Percentiles rank a stretch among this genome's conserved stretches.
Conservation (phyloP, 163 green algal species). For the Scenedesmus sp. region DNA sequence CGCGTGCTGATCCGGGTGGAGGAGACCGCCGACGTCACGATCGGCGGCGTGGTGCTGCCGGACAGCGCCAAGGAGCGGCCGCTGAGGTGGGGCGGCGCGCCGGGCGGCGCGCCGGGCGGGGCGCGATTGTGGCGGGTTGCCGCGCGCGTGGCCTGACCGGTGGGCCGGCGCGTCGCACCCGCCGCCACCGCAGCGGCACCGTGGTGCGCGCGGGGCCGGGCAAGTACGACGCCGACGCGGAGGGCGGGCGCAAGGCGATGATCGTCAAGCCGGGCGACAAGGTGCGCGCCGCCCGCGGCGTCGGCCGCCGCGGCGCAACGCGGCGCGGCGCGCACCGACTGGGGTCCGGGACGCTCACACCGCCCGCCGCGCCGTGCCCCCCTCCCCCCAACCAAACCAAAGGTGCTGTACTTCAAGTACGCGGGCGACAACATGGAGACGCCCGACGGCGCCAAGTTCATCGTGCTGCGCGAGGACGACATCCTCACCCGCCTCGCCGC, state of each 20-base stretch:
- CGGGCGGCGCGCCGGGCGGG: no score
- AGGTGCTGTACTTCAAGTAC: slow-evolving; percentile 97
- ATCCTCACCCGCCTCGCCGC: slow-evolving; percentile 51
- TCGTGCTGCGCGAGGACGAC: slow-evolving; percentile 88
- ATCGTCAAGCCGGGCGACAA: slow-evolving; percentile 61
- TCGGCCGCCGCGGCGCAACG: no score
- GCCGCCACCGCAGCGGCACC: slow-evolving; percentile 55
- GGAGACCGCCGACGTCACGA: slow-evolving; percentile 79
- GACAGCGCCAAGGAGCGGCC: slow-evolving; percentile 90
- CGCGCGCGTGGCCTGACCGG: no score
- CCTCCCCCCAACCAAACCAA: no score
- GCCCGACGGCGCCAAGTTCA: slow-evolving; percentile 80
- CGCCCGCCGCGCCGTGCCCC: no score
- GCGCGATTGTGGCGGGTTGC: no score
- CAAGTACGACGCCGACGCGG: slow-evolving; percentile 72
- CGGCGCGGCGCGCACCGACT: no score
- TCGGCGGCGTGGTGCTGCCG: slow-evolving; percentile 93
- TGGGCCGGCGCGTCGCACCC: no score
- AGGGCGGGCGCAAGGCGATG: slow-evolving; percentile 59
- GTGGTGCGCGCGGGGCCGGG: slow-evolving; percentile 87
- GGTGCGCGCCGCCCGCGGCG: not conserved
- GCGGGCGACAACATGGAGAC: slow-evolving; percentile 94
- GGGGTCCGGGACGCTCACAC: no score
- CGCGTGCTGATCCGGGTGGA: slow-evolving; percentile 86
- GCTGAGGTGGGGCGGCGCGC: slow-evolving; percentile 56